phyloP scores from a whole-genome alignment of 345 rosid species.

The Gossypium australe region DNA sequence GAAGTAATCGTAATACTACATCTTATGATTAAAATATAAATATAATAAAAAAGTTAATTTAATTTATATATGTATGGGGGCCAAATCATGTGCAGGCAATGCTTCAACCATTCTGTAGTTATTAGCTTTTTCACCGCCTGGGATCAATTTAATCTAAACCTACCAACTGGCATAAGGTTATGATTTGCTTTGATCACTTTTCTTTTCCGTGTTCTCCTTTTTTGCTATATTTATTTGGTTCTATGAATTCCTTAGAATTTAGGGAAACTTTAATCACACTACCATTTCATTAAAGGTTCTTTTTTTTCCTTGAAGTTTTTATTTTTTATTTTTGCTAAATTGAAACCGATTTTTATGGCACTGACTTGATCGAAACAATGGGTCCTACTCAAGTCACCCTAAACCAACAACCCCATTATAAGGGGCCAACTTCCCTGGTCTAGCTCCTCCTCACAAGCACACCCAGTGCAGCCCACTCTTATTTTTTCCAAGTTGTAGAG shows the following conservation, averaged over 20 bases:
- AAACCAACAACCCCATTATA: slow-evolving; percentile 6
- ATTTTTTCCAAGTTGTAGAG: background rate
- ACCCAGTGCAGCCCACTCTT: background rate
- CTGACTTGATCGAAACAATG: background rate
- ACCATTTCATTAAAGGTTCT: no score
- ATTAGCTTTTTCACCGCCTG: background rate
- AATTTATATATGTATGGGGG: no score
- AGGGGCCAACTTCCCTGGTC: background rate
- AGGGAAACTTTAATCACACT: background rate
- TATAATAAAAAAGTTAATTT: no score
- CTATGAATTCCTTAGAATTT: background rate
- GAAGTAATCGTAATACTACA: no score
- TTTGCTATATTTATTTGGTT: background rate
- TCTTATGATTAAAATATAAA: no score
- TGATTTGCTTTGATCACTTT: background rate
- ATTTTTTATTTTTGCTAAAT: background rate
- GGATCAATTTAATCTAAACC: no score
- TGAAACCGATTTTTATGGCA: background rate
- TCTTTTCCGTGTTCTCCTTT: background rate
- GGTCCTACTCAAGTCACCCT: background rate
- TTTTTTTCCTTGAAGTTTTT: no score
- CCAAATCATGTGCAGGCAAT: background rate
- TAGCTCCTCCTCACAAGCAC: background rate
- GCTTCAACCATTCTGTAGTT: background rate
- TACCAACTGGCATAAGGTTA: no score